These are phyloP conservation scores for Wickerhamomyces bisporus DNA, from an alignment of 805 yeast genomes.

Conservation along the genomic window DNA sequence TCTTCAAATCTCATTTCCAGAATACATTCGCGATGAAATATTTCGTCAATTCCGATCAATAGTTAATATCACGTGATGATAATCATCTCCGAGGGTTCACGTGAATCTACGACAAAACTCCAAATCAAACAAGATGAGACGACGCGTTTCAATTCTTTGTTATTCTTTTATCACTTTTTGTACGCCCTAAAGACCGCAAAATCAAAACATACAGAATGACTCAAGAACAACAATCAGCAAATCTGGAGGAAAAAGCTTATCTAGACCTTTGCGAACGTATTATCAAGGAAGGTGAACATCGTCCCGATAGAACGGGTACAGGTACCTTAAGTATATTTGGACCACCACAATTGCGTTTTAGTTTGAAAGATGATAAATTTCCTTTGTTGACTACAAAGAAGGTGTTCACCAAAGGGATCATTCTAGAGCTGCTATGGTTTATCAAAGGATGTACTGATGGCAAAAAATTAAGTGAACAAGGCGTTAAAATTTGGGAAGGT, in stretches of 20 bases:
- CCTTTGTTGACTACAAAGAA: slow-evolving; percentile 92
- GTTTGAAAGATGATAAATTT: slow-evolving; percentile 62
- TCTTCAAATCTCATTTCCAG: too few relatives aligned
- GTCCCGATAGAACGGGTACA: slow-evolving; percentile 97
- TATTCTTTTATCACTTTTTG: neutral
- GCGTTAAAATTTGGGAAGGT: slow-evolving; percentile 99
- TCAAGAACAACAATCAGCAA: slow-evolving; percentile 8
- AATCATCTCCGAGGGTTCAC: too few relatives aligned
- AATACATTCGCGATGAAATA: too few relatives aligned
- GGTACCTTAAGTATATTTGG: slow-evolving; percentile 90
- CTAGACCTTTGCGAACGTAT: slow-evolving; percentile 75
- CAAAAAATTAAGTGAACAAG: slow-evolving; percentile 66
- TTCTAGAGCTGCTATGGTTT: slow-evolving; percentile 91
- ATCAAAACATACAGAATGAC: slow-evolving; percentile 5
- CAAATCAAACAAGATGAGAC: too few relatives aligned
- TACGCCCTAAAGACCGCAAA: neutral
- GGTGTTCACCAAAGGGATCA: slow-evolving; percentile 84
- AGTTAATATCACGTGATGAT: too few relatives aligned
- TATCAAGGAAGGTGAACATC: slow-evolving; percentile 77
- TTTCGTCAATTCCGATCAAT: too few relatives aligned
- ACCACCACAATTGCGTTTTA: slow-evolving; percentile 91
- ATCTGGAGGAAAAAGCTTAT: slow-evolving; percentile 74
- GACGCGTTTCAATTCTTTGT: neutral
- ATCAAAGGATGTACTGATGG: slow-evolving; percentile 88
- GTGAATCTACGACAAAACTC: too few relatives aligned